These are phyloP conservation scores for Ganoderma lucidum DNA, from an alignment of 1,284 basidiomycete genomes.

Conservation along the genomic window DNA sequence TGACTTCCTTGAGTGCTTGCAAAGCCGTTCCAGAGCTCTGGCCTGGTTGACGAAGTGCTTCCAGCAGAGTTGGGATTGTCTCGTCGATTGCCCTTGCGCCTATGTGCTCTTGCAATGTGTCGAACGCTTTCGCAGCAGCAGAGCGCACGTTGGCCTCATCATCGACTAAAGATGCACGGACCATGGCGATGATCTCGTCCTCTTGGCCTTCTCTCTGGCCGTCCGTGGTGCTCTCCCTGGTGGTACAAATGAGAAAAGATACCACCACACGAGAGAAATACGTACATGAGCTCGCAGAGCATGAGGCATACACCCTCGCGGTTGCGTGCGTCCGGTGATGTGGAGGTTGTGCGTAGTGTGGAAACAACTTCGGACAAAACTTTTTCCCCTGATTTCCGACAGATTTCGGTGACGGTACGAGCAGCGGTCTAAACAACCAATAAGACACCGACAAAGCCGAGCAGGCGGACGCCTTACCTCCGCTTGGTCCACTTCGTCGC, in stretches of 20 bases:
- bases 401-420: conserved; percentile 89
- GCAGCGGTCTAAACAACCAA: conserved; percentile 70
- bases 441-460: conserved; percentile 11
- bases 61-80: conserved; percentile 94
- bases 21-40: conserved; percentile 95
- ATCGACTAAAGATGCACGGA: conserved; percentile 90
- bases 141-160: conserved; percentile 87
- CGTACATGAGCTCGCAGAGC: conserved; percentile 89
- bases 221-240: conserved; percentile 86
- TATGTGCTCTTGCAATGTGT: conserved; percentile 89
- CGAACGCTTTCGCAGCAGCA: conserved; percentile 95
- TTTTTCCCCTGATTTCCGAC: conserved; percentile 96
- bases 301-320: conserved; percentile 92
- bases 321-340: conserved; percentile 77
- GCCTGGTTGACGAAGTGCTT: conserved; percentile 91
- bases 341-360: conserved; percentile 76
- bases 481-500: conserved; percentile 86
- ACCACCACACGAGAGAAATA: conserved; percentile 18
- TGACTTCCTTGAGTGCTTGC: conserved; percentile 92
- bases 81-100: conserved; percentile 95
- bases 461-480: conserved; percentile 65
- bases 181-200: conserved; percentile 87
- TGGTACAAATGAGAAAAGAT: neutral
- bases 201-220: conserved; percentile 91
- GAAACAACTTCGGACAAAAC: conserved; percentile 88